Base-by-base conservation (phyloP, 1,139 yeast species). In the Debaryomyces sp. region DNA sequence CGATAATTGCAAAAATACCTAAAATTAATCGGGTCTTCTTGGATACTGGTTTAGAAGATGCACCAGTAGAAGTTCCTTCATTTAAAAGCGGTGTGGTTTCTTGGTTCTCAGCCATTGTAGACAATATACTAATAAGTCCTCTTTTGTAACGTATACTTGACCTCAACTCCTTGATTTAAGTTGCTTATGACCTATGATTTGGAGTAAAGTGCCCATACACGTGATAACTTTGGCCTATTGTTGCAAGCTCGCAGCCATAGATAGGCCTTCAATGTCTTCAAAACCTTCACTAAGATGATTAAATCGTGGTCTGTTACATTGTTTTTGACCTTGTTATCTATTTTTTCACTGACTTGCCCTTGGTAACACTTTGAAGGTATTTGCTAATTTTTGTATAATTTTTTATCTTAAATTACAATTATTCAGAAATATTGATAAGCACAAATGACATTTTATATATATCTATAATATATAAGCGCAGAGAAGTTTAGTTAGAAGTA, bases 81-180 rank as follows among this genome's bases (percentile, higher is more conserved):
- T 36, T 30, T 21, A 43, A 18, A 26, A 43, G 21, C 6, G 46
- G 35, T 18, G 36, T 36, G 12, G 42, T 43, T 36, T 36, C 41
- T 18, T 36, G 41, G 6, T 40, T 34, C 29, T 39, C 43, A 6
- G 41, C 6, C 34, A 44, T 35, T 35, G n/a, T 4, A 17, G 21
- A 32, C 22, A 32, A 15, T 1, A 10, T 13, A 15, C 6, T 15
- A 6, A 5, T 17, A 12, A 35, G 10, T n/a, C 13, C 26, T 35
- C 26, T 13, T 35, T 22, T n/a, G 23, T 21, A 22, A 35, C 13
- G n/a, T 17, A 17, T 34, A 29, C 10, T 27, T 35, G 10, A 22
- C n/a, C 26, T 17, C 6, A 12, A 18, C 26, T 22, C 38, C 38
- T 10, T 21, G 3, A 35, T 12, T 34, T 18, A 15, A 18, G 38